Evolutionary conservation across 495 filamentous ascomycete genomes (phyloP).

Genomic region (Penicillium paradoxum): DNA sequence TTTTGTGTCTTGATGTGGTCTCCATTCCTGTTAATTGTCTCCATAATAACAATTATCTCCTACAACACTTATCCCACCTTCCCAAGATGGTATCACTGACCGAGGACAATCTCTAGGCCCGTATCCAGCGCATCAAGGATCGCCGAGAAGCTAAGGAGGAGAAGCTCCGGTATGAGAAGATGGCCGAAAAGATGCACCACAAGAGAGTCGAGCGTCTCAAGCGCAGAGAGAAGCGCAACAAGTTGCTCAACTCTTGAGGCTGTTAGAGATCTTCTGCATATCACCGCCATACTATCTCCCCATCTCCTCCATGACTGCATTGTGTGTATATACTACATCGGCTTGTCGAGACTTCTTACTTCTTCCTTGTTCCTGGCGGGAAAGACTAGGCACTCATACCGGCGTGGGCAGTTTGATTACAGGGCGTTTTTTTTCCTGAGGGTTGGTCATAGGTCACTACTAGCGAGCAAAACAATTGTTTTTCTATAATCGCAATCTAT

Average conservation of each 20-base stretch:
- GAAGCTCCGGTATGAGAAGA: slow-evolving; percentile 86
- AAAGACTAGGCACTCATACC: slow-evolving; percentile 4
- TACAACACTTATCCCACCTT: background rate
- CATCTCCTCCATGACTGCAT: slow-evolving; percentile 1
- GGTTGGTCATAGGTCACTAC: slow-evolving; percentile 7
- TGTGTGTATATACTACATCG: slow-evolving; percentile 14
- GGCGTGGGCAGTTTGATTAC: slow-evolving; percentile 10
- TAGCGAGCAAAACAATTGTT: slow-evolving; percentile 9
- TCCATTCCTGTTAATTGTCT: background rate
- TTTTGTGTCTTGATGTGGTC: background rate
- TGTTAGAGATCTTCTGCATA: background rate
- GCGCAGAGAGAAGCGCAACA: slow-evolving; percentile 96
- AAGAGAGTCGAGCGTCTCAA: slow-evolving; percentile 90
- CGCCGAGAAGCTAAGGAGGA: slow-evolving; percentile 83
- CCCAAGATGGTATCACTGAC: slow-evolving; percentile 8
- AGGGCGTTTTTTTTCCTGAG: slow-evolving; percentile 16
- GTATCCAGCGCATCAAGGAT: slow-evolving; percentile 74
- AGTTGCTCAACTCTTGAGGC: slow-evolving; percentile 81
- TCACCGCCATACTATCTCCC: background rate
- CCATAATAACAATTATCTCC: slow-evolving; percentile 3
- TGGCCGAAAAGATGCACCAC: slow-evolving; percentile 96
- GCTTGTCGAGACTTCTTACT: background rate
- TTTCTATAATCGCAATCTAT: background rate
- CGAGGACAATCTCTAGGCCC: slow-evolving; percentile 45
- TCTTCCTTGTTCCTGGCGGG: background rate